A percentile compares a stretch with the other conserved stretches of the same genome.
Evolutionary conservation across 169 alveolate species (phyloP).

Genomic region (Plasmodium gonderi): DNA sequence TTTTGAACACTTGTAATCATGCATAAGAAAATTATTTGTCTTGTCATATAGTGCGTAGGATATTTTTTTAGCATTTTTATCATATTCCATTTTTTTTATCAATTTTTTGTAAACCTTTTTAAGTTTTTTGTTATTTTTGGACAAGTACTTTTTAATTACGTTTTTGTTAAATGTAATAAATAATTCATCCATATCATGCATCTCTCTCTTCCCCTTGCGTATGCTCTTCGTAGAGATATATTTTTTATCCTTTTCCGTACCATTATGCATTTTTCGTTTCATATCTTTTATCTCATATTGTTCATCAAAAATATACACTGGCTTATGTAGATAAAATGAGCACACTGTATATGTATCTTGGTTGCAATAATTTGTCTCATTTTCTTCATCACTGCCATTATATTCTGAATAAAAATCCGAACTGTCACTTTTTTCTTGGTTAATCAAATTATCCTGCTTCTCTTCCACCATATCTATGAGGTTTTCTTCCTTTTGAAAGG

Average conservation of each 20-base stretch:
- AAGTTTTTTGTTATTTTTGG: background rate
- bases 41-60: constrained; percentile 43
- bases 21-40: constrained; percentile 26
- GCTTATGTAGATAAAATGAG: constrained; percentile 43
- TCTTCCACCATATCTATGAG: background rate
- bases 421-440: background rate
- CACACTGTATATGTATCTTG: constrained; percentile 15
- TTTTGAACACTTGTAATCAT: constrained; percentile 58
- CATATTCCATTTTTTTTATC: constrained; percentile 46
- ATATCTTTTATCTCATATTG: background rate
- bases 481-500: background rate
- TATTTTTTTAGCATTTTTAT: background rate
- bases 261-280: background rate
- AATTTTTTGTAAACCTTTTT: constrained; percentile 20
- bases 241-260: background rate
- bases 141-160: background rate
- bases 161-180: background rate
- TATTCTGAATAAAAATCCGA: constrained; percentile 11
- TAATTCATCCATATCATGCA: background rate
- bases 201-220: too few relatives aligned
- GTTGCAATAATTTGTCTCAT: background rate
- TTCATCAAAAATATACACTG: constrained; percentile 45
- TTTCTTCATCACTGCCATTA: background rate
- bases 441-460: background rate
- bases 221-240: too few relatives aligned